Conservation (phyloP, 352 stramenopile species). For the Phytophthora palmivora region DNA sequence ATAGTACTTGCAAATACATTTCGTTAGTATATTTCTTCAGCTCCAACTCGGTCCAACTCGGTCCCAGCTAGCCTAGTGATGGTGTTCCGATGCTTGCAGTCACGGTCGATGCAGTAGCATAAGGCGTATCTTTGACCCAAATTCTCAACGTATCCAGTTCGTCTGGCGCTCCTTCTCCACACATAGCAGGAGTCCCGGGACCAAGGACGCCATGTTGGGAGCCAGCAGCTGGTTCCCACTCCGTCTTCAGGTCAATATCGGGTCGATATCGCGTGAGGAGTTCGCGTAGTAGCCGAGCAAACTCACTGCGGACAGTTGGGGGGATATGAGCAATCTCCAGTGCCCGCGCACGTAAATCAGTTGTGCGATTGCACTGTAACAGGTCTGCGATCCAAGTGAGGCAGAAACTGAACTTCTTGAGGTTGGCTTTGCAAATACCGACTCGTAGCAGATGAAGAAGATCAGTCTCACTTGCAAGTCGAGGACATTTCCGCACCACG, state of each 20-base stretch:
- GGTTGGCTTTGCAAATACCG: slow-evolving; percentile 81
- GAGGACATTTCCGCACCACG: slow-evolving; percentile 66
- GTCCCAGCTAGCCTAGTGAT: slow-evolving; percentile 23
- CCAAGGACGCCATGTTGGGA: slow-evolving; percentile 27
- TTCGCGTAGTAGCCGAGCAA: slow-evolving; percentile 66
- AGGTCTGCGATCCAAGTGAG: slow-evolving; percentile 83
- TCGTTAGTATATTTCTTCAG: slow-evolving; percentile 25
- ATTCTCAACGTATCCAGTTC: slow-evolving; percentile 75
- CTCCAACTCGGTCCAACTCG: slow-evolving; percentile 3
- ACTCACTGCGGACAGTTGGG: slow-evolving; percentile 70
- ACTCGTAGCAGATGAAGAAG: slow-evolving; percentile 68
- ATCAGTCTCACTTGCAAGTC: slow-evolving; percentile 55
- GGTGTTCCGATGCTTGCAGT: slow-evolving; percentile 13
- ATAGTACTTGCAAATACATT: slow-evolving; percentile 16
- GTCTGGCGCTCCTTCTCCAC: slow-evolving; percentile 27
- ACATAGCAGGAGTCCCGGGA: slow-evolving; percentile 25
- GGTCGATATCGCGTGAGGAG: slow-evolving; percentile 59
- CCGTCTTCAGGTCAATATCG: slow-evolving; percentile 76
- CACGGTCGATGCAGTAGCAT: slow-evolving; percentile 7
- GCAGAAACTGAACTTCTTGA: slow-evolving; percentile 87
- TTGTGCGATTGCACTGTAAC: slow-evolving; percentile 66
- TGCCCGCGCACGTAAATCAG: slow-evolving; percentile 66
- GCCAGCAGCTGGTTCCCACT: slow-evolving; percentile 75
- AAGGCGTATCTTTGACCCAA: slow-evolving; percentile 66
- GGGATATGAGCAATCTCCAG: slow-evolving; percentile 79